phyloP scores from a whole-genome alignment of 768 basidiomycete species.

The Psilocybe subaeruginosa region DNA sequence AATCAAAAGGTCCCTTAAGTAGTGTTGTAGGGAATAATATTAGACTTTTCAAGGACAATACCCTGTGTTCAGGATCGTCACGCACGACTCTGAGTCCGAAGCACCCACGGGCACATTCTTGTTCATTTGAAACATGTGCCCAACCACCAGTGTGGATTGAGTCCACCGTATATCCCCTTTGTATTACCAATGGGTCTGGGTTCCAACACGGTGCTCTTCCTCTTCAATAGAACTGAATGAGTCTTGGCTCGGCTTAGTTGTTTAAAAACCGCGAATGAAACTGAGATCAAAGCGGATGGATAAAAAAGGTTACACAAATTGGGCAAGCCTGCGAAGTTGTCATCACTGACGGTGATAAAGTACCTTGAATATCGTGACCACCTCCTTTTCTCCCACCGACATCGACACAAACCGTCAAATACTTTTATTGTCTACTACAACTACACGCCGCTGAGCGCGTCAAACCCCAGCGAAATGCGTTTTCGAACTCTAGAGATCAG shows the following conservation, averaged over 20 bases:
- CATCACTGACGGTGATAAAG: constrained; percentile 18
- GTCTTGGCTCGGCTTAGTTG: background rate
- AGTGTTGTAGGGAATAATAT: no score
- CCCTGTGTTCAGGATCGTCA: no score
- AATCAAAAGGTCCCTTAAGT: no score
- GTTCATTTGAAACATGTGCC: no score
- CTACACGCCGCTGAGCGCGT: constrained; percentile 11
- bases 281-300: constrained; percentile 4
- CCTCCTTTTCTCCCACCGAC: constrained; percentile 15
- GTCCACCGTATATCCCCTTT: background rate
- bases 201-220: no score
- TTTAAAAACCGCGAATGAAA: background rate
- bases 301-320: constrained; percentile 12
- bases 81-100: no score
- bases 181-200: background rate
- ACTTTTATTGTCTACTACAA: constrained; percentile 4
- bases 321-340: constrained; percentile 13
- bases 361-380: constrained; percentile 14
- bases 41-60: no score
- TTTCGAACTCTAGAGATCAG: constrained; percentile 92
- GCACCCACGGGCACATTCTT: no score
- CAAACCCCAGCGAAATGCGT: constrained; percentile 56
- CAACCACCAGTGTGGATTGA: no score
- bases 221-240: background rate
- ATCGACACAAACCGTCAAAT: constrained; percentile 9